phyloP scores from a whole-genome alignment of 2,329 filamentous ascomycete species.

The Pleurostoma richardsiae region DNA sequence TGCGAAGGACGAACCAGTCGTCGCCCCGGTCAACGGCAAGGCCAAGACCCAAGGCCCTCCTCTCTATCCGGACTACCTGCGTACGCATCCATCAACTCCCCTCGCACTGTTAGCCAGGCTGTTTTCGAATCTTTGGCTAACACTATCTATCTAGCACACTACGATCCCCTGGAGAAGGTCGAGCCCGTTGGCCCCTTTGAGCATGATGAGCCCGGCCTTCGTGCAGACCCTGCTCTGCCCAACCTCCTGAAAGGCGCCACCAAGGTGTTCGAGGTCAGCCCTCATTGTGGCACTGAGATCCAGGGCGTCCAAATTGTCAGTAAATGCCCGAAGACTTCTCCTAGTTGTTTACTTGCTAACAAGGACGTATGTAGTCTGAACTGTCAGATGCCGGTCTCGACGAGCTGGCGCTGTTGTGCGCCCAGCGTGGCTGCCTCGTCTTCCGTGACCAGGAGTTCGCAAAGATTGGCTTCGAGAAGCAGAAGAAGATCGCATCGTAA shows the following conservation, averaged over 20 bases:
- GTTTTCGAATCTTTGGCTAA: not conserved
- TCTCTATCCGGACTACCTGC: constrained; percentile 15
- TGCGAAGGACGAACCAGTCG: not conserved
- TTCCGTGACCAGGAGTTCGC: constrained; percentile 13
- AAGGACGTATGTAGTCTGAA: constrained; percentile 3
- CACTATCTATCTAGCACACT: constrained; percentile 9
- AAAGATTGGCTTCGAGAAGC: constrained; percentile 14
- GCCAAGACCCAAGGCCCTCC: constrained; percentile 3
- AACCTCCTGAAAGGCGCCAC: constrained; percentile 15
- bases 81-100: constrained; percentile 6
- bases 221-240: constrained; percentile 14
- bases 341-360: not conserved
- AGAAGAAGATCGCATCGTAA: constrained; percentile 12
- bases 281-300: constrained; percentile 18
- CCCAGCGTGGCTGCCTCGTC: constrained; percentile 12
- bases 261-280: constrained; percentile 16
- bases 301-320: constrained; percentile 14
- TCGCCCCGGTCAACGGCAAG: not conserved
- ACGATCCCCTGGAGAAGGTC: constrained; percentile 12
- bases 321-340: not conserved
- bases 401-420: constrained; percentile 14
- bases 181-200: not conserved
- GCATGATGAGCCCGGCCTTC: constrained; percentile 12
- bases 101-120: not conserved
- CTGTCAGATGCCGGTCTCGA: constrained; percentile 10